These are phyloP conservation scores for Micractinium conductrix DNA, from an alignment of 139 green algal species.

Conservation along the genomic window DNA sequence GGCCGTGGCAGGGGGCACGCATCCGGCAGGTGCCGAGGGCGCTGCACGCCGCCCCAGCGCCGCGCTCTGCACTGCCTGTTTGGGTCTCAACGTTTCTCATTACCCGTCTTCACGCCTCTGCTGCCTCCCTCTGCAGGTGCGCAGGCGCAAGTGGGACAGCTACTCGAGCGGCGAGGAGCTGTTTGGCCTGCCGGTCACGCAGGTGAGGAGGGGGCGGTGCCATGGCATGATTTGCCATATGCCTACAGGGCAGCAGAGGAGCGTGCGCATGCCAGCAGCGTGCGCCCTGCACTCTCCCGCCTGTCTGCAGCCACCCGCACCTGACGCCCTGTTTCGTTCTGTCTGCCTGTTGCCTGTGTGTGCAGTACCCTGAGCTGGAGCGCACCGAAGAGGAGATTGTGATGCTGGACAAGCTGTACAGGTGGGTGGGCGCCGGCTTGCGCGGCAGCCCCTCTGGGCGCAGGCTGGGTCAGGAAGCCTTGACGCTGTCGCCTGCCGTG, in stretches of 20 bases:
- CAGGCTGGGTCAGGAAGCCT: not conserved
- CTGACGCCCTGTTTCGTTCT: too few species aligned
- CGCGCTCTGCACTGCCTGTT: not conserved
- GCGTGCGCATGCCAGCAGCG: too few species aligned
- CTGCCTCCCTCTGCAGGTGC: constrained; percentile 57
- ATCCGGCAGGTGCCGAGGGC: not conserved
- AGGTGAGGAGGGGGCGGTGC: too few species aligned
- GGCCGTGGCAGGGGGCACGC: too few species aligned
- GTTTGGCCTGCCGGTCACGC: constrained; percentile 90
- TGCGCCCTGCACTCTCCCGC: too few species aligned
- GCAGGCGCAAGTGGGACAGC: constrained; percentile 94
- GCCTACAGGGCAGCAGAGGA: too few species aligned
- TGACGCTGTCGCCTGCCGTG: not conserved
- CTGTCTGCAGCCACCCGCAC: too few species aligned
- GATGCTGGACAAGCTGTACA: constrained; percentile 86
- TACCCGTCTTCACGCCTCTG: not conserved
- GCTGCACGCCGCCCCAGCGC: not conserved
- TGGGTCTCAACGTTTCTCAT: not conserved
- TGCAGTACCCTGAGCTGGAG: constrained; percentile 91
- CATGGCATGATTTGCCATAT: too few species aligned
- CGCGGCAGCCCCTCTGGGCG: not conserved
- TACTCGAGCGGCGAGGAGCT: constrained; percentile 90
- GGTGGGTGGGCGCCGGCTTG: not conserved
- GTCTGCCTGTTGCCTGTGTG: too few species aligned
- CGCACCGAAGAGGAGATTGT: constrained; percentile 87